Evolutionary conservation across 2,329 filamentous ascomycete species (phyloP), one percentile per base, ranked within the genome.

Genomic region (Colletotrichum musae): DNA sequence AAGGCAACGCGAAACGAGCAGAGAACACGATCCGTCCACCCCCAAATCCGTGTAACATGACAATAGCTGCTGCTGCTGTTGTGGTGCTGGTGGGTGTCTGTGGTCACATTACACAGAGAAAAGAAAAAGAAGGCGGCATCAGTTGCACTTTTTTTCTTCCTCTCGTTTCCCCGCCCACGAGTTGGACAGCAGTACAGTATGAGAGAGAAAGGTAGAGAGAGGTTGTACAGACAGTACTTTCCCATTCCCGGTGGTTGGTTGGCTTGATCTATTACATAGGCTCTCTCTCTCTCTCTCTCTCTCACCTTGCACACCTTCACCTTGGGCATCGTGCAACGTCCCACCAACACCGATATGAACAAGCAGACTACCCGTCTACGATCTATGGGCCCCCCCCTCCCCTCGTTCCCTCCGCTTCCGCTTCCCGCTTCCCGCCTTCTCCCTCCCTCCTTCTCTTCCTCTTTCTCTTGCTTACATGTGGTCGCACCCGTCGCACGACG

Each of bases 341-440:
- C 15, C 65, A 65, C 65, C 15, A 65, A 68, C 47, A 36, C 61
- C 65, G 65, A 68, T 68, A 54, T 68, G 65, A 68, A 68, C 61
- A 68, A 68, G 61, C 65, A 68, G 54, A 65, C 65, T 59, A 68
- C 65, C 65, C 65, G 65, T 68, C 54, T 68, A 58, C 65, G 65
- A 68, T 68, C 65, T 68, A 56, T 36, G 60, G 13, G 12, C 15
- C 50, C 24, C 18, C 43, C 47, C 13, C 24, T 45, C 50, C 24
- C 18, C 43, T 47, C 13, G n/a, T 45, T 32, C n/a, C 32, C 32
- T 51, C 47, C 50, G 24, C 13, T 28, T 24, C 24, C 57, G 43
- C 26, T 26, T 28, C 50, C 12, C 26, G 12, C 16, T 52, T 26
- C 57, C 41, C 41, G 41, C 41, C 13, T 43, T 43, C 41, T 15